These are phyloP conservation scores for Aegilops bicornis DNA, from an alignment of 176 grass and related monocot species.

Conservation along the genomic window DNA sequence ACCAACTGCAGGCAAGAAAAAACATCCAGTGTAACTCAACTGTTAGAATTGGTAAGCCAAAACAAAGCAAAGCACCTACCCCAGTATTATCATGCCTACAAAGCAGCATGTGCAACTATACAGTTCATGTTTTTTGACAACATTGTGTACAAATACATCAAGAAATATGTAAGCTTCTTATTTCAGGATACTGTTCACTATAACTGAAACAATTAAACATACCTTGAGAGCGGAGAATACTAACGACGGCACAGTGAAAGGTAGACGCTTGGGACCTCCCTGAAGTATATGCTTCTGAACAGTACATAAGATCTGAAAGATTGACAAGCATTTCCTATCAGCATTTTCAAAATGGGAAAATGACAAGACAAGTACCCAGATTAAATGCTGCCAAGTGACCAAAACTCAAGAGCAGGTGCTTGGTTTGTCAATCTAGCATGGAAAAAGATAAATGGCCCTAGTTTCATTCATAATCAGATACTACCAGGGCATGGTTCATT, in stretches of 20 bases:
- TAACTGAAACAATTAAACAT: slow-evolving; percentile 38
- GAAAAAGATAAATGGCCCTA: background rate
- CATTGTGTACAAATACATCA: background rate
- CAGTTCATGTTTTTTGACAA: slow-evolving; percentile 7
- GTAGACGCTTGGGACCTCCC: slow-evolving; percentile 83
- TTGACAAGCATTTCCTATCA: slow-evolving; percentile 33
- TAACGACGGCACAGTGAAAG: slow-evolving; percentile 86
- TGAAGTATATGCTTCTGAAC: slow-evolving; percentile 95
- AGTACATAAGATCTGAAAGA: slow-evolving; percentile 89
- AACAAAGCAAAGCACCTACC: slow-evolving; percentile 1
- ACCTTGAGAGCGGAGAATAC: slow-evolving; percentile 94
- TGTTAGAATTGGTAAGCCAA: slow-evolving; percentile 10
- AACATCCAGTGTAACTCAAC: background rate
- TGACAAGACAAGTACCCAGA: slow-evolving; percentile 4
- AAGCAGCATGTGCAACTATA: background rate
- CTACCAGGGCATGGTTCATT: background rate
- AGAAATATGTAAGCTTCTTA: background rate
- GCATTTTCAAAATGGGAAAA: slow-evolving; percentile 11
- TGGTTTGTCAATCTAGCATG: slow-evolving; percentile 2
- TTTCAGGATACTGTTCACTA: background rate
- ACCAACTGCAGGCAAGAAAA: slow-evolving; percentile 72
- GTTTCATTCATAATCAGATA: background rate
- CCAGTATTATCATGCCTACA: background rate
- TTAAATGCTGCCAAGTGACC: slow-evolving; percentile 15
- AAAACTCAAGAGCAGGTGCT: background rate